A percentile compares a stretch with the other conserved stretches of the same genome.
Evolutionary conservation across 2,329 filamentous ascomycete genomes (phyloP).

Genomic region (Metarhizium album): DNA sequence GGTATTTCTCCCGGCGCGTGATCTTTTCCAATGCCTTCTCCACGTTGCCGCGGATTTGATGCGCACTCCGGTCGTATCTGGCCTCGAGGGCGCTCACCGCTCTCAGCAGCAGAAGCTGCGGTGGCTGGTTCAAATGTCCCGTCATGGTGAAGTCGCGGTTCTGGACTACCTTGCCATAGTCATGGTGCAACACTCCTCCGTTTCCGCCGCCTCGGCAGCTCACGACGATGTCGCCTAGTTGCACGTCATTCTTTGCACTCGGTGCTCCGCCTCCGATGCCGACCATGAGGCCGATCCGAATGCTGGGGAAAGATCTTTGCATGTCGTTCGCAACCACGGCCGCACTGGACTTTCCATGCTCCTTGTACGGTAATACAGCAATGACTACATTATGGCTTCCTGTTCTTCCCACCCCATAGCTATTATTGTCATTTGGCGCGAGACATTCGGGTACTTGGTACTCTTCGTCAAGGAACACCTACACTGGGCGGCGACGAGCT

Average conservation of each 20-base stretch:
- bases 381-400: constrained; percentile 11
- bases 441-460: constrained; percentile 14
- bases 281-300: constrained; percentile 13
- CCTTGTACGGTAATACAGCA: constrained; percentile 5
- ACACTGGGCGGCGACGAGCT: constrained; percentile 25
- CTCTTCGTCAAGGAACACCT: constrained; percentile 26
- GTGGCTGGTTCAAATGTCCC: constrained; percentile 9
- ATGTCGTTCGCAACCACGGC: constrained; percentile 17
- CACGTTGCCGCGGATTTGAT: constrained; percentile 3
- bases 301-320: constrained; percentile 17
- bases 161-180: constrained; percentile 13
- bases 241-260: constrained; percentile 20
- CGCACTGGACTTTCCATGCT: constrained; percentile 4
- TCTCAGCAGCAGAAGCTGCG: constrained; percentile 1
- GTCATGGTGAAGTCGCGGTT: constrained; percentile 5
- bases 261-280: constrained; percentile 20
- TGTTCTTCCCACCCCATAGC: constrained; percentile 9
- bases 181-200: constrained; percentile 14
- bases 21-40: not conserved
- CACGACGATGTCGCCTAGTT: constrained; percentile 16
- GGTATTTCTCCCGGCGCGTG: not conserved
- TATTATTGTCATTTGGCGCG: constrained; percentile 4
- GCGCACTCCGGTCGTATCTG: constrained; percentile 5
- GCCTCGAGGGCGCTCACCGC: constrained; percentile 2
- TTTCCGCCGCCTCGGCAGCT: not conserved